These are phyloP conservation scores for Penicillium sp. DNA, from an alignment of 2,329 filamentous ascomycete genomes.

Conservation along the genomic window DNA sequence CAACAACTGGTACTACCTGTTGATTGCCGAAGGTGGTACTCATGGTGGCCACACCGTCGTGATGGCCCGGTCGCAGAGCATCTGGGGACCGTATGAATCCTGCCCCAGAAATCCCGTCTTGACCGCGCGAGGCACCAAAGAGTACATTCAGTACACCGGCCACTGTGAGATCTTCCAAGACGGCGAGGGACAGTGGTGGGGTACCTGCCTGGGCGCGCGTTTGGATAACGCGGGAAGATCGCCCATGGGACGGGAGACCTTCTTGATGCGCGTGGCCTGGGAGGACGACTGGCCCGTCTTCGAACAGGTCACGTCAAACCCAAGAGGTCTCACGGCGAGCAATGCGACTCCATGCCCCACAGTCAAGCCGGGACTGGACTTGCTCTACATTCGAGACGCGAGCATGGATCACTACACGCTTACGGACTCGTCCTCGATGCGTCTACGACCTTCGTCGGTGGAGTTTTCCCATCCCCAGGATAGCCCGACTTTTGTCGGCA, in stretches of 20 bases:
- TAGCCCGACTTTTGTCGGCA: neutral
- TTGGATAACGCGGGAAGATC: slow-evolving; percentile 15
- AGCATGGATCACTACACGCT: neutral
- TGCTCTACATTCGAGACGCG: slow-evolving; percentile 1
- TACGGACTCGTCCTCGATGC: neutral
- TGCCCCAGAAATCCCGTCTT: slow-evolving; percentile 26
- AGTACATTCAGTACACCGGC: slow-evolving; percentile 20
- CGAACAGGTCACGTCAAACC: slow-evolving; percentile 19
- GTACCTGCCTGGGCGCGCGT: slow-evolving; percentile 12
- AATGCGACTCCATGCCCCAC: neutral
- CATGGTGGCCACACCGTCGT: slow-evolving; percentile 42
- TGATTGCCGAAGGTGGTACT: slow-evolving; percentile 13
- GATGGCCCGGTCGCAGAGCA: slow-evolving; percentile 40
- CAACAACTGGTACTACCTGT: slow-evolving; percentile 24
- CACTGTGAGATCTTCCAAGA: slow-evolving; percentile 21
- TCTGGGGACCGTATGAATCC: slow-evolving; percentile 41
- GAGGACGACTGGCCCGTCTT: slow-evolving; percentile 8
- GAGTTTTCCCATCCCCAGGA: neutral
- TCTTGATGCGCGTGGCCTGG: slow-evolving; percentile 27
- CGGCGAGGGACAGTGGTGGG: slow-evolving; percentile 16
- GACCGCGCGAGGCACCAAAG: slow-evolving; percentile 31
- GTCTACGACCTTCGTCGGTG: neutral
- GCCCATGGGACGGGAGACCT: slow-evolving; percentile 31
- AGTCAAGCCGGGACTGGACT: neutral
- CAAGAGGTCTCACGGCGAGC: neutral